A percentile compares a stretch with the other conserved stretches of the same genome.
phyloP scores from a whole-genome alignment of 768 basidiomycete genomes.

The Clathrus columnatus region DNA sequence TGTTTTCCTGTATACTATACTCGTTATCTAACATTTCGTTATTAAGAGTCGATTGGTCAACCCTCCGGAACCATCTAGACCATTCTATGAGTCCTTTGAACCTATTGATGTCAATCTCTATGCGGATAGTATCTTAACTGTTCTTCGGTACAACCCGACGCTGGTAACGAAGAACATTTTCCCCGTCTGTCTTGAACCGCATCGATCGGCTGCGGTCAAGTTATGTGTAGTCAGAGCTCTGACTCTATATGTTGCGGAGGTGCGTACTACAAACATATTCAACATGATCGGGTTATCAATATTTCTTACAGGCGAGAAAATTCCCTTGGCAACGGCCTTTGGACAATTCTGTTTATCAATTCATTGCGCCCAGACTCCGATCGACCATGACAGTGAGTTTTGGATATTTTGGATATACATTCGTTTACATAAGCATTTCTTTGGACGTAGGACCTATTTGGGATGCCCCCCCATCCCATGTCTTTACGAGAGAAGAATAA shows the following conservation, averaged over 20 bases:
- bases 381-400: not conserved
- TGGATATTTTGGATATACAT: too few species aligned
- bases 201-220: constrained; percentile 76
- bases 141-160: constrained; percentile 62
- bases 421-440: too few species aligned
- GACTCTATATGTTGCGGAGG: constrained; percentile 60
- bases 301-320: constrained; percentile 34
- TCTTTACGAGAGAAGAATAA: not conserved
- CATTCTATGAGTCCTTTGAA: constrained; percentile 66
- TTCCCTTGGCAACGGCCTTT: constrained; percentile 51
- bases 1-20: not conserved
- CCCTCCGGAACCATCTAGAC: constrained; percentile 26
- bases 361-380: constrained; percentile 6
- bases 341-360: constrained; percentile 21
- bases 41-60: constrained; percentile 21
- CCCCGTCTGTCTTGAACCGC: constrained; percentile 57
- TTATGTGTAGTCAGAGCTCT: constrained; percentile 67
- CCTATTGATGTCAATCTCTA: constrained; percentile 71
- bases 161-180: constrained; percentile 58
- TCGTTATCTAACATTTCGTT: constrained; percentile 17
- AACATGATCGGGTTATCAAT: not conserved
- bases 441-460: too few species aligned
- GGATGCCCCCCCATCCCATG: too few species aligned
- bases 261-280: constrained; percentile 19
- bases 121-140: constrained; percentile 61